Conservation (phyloP, 2,329 filamentous ascomycete genomes). For the Thermomyces lanuginosus region DNA sequence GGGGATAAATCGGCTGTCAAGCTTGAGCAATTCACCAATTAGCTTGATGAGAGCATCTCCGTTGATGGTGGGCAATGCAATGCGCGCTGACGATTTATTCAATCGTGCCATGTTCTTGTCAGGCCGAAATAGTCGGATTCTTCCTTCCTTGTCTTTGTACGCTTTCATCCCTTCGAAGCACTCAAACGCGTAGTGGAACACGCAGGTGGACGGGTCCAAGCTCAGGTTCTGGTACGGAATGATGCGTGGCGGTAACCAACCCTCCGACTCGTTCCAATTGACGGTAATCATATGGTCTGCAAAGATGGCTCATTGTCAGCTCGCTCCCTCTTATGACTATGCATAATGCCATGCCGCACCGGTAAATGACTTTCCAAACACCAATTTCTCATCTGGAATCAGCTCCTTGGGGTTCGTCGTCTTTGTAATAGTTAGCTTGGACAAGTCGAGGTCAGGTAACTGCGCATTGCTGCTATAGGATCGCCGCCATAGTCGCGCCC, state of each 20-base stretch:
- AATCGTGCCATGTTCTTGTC: slow-evolving; percentile 92
- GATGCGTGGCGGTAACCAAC: slow-evolving; percentile 72
- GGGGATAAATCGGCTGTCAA: slow-evolving; percentile 84
- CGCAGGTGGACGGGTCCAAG: slow-evolving; percentile 87
- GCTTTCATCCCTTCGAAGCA: slow-evolving; percentile 99
- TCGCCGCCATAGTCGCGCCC: slow-evolving; percentile 30
- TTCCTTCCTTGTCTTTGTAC: slow-evolving; percentile 70
- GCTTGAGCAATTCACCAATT: slow-evolving; percentile 59
- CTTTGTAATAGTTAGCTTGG: slow-evolving; percentile 56
- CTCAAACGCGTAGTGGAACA: slow-evolving; percentile 97
- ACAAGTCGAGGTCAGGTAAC: slow-evolving; percentile 56
- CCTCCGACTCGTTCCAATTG: slow-evolving; percentile 74
- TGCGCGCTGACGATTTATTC: slow-evolving; percentile 80
- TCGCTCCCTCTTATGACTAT: neutral
- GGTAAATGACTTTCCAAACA: slow-evolving; percentile 85
- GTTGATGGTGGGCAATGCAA: slow-evolving; percentile 80
- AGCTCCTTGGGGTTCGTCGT: slow-evolving; percentile 61
- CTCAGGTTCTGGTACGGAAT: slow-evolving; percentile 92
- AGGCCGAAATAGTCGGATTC: slow-evolving; percentile 77
- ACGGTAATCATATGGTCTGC: slow-evolving; percentile 92
- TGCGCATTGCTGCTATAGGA: slow-evolving; percentile 29
- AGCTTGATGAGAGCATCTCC: slow-evolving; percentile 58
- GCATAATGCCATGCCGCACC: slow-evolving; percentile 35
- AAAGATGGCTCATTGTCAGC: neutral
- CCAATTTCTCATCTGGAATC: slow-evolving; percentile 58